Evolutionary conservation across 768 basidiomycete genomes (phyloP).

Genomic region (Mycena latifolia): DNA sequence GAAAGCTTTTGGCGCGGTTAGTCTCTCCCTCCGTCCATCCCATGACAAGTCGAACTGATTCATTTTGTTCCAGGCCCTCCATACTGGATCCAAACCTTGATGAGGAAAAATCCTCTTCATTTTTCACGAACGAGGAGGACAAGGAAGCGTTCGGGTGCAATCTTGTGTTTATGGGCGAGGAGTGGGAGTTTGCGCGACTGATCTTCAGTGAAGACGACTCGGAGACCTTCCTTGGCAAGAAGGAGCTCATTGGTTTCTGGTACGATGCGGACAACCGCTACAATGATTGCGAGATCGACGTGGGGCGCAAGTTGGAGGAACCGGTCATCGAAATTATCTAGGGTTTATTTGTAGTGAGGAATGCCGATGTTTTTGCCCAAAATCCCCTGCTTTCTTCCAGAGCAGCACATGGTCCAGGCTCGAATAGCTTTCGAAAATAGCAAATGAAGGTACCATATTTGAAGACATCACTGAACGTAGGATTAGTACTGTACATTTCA

Average conservation of each 20-base stretch:
- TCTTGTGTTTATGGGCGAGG: constrained; percentile 9
- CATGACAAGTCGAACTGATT: background rate
- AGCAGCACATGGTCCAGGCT: no score
- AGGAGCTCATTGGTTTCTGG: constrained; percentile 36
- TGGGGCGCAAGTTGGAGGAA: background rate
- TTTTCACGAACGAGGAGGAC: background rate
- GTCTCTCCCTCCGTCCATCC: background rate
- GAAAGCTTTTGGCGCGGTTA: constrained; percentile 25
- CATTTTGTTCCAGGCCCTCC: constrained; percentile 19
- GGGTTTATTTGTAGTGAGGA: no score
- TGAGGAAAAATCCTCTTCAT: constrained; percentile 1
- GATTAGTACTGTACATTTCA: no score
- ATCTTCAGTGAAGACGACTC: constrained; percentile 31
- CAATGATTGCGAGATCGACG: constrained; percentile 1
- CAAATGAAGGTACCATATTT: no score
- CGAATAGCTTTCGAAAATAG: no score
- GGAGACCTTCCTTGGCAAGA: constrained; percentile 12
- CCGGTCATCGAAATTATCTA: constrained; percentile 4
- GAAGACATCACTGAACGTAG: no score
- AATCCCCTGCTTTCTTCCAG: no score
- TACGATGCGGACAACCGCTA: constrained; percentile 31
- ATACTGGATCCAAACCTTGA: constrained; percentile 18
- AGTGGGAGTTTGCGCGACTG: constrained; percentile 30
- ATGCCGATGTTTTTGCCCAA: no score
- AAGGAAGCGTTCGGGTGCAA: constrained; percentile 26